Evolutionary conservation across 2,329 filamentous ascomycete species (phyloP).

Genomic region (Parasarocladium wereldwijsianum): DNA sequence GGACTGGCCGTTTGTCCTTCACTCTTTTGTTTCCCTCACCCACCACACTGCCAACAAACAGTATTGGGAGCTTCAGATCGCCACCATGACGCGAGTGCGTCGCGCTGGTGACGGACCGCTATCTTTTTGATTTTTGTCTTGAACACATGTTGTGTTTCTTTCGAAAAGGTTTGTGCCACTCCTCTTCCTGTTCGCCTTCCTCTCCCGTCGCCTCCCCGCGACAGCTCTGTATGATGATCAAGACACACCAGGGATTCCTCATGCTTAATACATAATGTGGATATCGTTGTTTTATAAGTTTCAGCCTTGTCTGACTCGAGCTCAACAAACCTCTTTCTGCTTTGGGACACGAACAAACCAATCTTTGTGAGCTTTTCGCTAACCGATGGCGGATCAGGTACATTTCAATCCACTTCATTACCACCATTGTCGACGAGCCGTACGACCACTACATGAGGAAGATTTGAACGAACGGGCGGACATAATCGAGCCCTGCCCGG

Average conservation of each 20-base stretch:
- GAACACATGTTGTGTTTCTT: constrained; percentile 5
- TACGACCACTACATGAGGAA: constrained; percentile 37
- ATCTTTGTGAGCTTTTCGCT: constrained; percentile 14
- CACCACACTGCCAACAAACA: too few species aligned
- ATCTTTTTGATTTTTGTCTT: too few species aligned
- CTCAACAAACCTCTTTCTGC: constrained; percentile 15
- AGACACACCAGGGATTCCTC: constrained; percentile 53
- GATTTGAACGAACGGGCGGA: constrained; percentile 57
- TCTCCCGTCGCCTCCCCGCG: constrained; percentile 7
- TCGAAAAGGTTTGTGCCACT: constrained; percentile 31
- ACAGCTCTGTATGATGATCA: constrained; percentile 44
- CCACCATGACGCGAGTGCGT: too few species aligned
- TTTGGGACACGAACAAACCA: constrained; percentile 6
- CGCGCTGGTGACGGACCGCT: too few species aligned
- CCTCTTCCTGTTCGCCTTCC: constrained; percentile 5
- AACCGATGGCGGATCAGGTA: constrained; percentile 29
- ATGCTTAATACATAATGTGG: constrained; percentile 52
- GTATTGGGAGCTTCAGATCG: too few species aligned
- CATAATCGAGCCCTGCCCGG: constrained; percentile 42
- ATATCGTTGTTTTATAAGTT: constrained; percentile 44
- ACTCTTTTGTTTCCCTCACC: too few species aligned
- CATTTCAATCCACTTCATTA: constrained; percentile 3
- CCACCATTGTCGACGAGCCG: constrained; percentile 1
- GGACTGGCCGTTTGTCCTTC: too few species aligned
- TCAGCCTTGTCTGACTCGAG: constrained; percentile 54